These are phyloP conservation scores for Xylariomycetidae sp. DNA, from an alignment of 2,329 filamentous ascomycete genomes.

Conservation along the genomic window DNA sequence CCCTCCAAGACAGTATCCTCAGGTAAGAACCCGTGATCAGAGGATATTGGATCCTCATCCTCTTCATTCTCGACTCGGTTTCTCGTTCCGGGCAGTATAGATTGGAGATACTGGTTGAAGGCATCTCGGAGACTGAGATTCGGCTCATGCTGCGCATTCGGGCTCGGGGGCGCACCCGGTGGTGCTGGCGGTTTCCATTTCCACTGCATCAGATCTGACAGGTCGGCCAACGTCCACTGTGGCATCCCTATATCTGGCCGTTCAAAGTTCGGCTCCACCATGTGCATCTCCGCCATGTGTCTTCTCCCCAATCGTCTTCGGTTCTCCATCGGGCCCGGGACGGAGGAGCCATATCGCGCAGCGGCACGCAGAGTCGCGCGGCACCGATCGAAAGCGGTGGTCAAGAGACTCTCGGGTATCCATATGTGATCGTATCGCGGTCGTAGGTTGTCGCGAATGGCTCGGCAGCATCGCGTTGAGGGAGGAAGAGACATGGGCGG, in stretches of 20 bases:
- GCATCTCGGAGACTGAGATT: slow-evolving; percentile 16
- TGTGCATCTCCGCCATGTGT: slow-evolving; percentile 44
- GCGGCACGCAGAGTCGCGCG: slow-evolving; percentile 22
- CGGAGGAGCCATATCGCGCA: slow-evolving; percentile 29
- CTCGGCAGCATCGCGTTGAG: slow-evolving; percentile 42
- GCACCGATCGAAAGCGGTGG: slow-evolving; percentile 42
- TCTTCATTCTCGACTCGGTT: no score
- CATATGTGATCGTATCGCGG: slow-evolving; percentile 43
- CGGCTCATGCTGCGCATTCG: no score
- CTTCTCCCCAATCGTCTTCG: slow-evolving; percentile 47
- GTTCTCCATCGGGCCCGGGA: slow-evolving; percentile 49
- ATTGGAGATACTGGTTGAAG: slow-evolving; percentile 1
- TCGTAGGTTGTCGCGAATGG: slow-evolving; percentile 35
- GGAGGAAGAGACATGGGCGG: slow-evolving; percentile 39
- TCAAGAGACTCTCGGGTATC: slow-evolving; percentile 53
- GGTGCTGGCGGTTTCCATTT: slow-evolving; percentile 45
- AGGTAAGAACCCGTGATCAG: no score
- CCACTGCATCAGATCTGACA: slow-evolving; percentile 41
- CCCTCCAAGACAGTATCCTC: slow-evolving; percentile 4
- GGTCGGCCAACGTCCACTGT: slow-evolving; percentile 41
- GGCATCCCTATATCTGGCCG: no score
- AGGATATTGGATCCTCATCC: no score
- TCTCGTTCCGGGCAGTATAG: no score
- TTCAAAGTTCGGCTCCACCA: slow-evolving; percentile 29
- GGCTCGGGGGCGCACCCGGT: no score